Evolutionary conservation across 2,329 filamentous ascomycete species (phyloP).

Genomic region (Berkeleyomyces rouxiae): DNA sequence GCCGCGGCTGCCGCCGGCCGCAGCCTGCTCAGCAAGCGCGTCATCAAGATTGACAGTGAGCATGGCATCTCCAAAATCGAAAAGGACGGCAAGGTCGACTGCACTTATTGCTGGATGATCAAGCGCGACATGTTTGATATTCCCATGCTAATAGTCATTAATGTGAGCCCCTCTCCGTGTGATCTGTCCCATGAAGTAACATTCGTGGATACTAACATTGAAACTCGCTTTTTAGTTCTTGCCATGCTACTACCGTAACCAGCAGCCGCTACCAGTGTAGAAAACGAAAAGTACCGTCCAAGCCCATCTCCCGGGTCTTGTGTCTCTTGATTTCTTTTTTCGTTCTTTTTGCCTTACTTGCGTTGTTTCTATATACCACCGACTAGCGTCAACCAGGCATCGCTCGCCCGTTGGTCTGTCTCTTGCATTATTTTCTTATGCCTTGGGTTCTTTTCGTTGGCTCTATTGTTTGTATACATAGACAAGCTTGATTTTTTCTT

Average conservation of each 20-base stretch:
- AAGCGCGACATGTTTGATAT: slow-evolving; percentile 96
- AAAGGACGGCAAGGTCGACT: slow-evolving; percentile 81
- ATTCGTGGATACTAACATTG: neutral
- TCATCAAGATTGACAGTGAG: slow-evolving; percentile 50
- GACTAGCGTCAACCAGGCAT: neutral
- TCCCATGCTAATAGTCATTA: slow-evolving; percentile 95
- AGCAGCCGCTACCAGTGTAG: slow-evolving; percentile 39
- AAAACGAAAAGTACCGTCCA: neutral
- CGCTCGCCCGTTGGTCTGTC: neutral
- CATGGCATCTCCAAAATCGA: slow-evolving; percentile 69
- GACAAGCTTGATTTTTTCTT: neutral
- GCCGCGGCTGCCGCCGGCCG: neutral
- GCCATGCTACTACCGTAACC: slow-evolving; percentile 41
- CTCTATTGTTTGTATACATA: neutral
- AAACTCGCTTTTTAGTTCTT: slow-evolving; percentile 30
- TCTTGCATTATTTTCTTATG: neutral
- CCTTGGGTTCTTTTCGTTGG: neutral
- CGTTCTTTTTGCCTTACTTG: neutral
- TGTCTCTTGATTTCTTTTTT: neutral
- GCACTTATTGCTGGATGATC: slow-evolving; percentile 92
- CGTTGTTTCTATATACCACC: neutral
- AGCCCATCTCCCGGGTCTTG: neutral
- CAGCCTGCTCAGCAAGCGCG: slow-evolving; percentile 40
- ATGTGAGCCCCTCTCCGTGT: slow-evolving; percentile 46
- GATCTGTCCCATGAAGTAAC: neutral